phyloP scores from a whole-genome alignment of 352 stramenopile genomes.

The Phytophthora pinifolia region DNA sequence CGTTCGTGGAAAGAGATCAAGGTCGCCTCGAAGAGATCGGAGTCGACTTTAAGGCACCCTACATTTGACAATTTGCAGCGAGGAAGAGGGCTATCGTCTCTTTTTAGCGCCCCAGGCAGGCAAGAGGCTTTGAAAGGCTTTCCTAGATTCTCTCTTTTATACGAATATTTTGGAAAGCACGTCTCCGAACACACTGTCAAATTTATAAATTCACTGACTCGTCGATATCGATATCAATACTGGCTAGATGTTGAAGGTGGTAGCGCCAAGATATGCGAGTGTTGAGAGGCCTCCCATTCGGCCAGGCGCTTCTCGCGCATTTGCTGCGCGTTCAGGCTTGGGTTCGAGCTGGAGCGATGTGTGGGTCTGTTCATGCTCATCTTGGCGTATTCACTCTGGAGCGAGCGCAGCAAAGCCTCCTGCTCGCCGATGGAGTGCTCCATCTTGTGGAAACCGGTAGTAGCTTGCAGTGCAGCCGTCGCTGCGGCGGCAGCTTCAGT shows the following conservation, averaged over 20 bases:
- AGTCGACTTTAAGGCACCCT: conserved; percentile 30
- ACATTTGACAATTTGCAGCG: too few species aligned
- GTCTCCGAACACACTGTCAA: too few species aligned
- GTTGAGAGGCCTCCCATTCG: conserved; percentile 20
- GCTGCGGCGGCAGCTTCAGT: conserved; percentile 22
- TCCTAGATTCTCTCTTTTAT: too few species aligned
- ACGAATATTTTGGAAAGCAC: too few species aligned
- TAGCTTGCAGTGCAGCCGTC: conserved; percentile 28
- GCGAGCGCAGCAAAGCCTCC: conserved; percentile 45
- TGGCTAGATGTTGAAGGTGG: conserved; percentile 12
- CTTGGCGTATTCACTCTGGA: conserved; percentile 36
- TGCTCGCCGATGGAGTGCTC: conserved; percentile 60
- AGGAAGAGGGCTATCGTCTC: too few species aligned
- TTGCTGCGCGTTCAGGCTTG: conserved; percentile 19
- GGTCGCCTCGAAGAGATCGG: conserved; percentile 44
- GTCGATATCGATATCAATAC: conserved; percentile 27
- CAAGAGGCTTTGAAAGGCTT: too few species aligned
- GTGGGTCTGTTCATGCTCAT: conserved; percentile 17
- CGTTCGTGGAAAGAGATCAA: conserved; percentile 48
- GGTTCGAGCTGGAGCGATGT: conserved; percentile 20
- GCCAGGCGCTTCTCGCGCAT: conserved; percentile 25
- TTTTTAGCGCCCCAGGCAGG: too few species aligned
- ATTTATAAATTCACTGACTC: too few species aligned
- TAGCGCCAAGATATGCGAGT: conserved; percentile 3
- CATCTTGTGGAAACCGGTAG: conserved; percentile 43